Percentiles rank a stretch among this genome's conserved stretches.
These are phyloP conservation scores for Cucurbita maxima DNA, from an alignment of 306 rosid genomes.

Conservation along the genomic window DNA sequence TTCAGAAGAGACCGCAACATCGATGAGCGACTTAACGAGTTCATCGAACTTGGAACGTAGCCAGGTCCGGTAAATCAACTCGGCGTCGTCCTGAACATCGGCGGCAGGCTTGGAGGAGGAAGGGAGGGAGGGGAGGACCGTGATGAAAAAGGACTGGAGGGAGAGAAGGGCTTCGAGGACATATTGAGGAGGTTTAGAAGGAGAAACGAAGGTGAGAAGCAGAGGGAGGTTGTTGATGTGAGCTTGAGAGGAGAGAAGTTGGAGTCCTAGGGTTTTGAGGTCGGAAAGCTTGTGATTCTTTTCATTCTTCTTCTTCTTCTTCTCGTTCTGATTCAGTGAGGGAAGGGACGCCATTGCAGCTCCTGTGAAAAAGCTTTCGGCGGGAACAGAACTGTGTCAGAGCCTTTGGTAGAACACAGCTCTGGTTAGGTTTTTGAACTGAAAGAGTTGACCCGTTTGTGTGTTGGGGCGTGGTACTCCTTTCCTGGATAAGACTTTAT, in stretches of 20 bases:
- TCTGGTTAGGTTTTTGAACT: background rate
- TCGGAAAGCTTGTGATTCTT: constrained; percentile 25
- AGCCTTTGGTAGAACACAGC: constrained; percentile 8
- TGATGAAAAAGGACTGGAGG: constrained; percentile 65
- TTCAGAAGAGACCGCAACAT: constrained; percentile 32
- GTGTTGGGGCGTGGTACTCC: background rate
- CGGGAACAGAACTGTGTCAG: background rate
- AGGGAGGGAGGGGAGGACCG: constrained; percentile 49
- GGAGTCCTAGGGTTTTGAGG: constrained; percentile 58
- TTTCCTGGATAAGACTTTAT: background rate
- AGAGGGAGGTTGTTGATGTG: constrained; percentile 81
- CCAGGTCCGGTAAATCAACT: constrained; percentile 62
- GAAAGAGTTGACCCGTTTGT: background rate
- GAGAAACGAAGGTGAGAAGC: constrained; percentile 47
- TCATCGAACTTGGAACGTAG: constrained; percentile 75
- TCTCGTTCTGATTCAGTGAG: background rate
- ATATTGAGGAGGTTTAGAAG: constrained; percentile 55
- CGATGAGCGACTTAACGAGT: constrained; percentile 40
- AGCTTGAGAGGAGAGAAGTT: constrained; percentile 56
- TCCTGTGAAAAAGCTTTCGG: background rate
- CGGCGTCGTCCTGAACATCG: constrained; percentile 25
- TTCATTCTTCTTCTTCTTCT: constrained; percentile 17
- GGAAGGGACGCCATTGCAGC: constrained; percentile 27
- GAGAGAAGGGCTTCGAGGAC: constrained; percentile 71
- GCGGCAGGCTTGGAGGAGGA: constrained; percentile 14